Evolutionary conservation across 1,284 basidiomycete genomes (phyloP), one percentile per base, ranked within the genome.

Genomic region (Sphaerobolus stellatus): DNA sequence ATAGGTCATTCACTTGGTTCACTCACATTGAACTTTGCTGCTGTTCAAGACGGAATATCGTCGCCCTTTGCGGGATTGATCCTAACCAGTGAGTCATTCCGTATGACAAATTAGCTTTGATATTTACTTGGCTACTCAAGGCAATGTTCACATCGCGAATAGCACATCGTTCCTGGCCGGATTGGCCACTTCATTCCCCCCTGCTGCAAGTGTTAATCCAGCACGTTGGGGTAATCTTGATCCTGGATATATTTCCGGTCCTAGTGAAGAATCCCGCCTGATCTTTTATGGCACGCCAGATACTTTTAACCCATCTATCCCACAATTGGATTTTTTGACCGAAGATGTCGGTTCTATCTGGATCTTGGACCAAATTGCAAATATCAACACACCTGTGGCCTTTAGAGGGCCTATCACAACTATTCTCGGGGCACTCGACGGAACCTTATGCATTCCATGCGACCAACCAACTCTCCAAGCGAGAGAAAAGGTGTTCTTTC

Each of bases 1-100:
- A 13, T 47, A n/a, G 45, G 45, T 24, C 45, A 47, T 47, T 47
- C 45, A n/a, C 11, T 47, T 29, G 45, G 45, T 6, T 47, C 45
- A 5, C 9, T 9, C 7, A 47, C 28, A 13, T 13, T 47, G 7
- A 47, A 47, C 24, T 47, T 24, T 29, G 45, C 8, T 8, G 45
- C 22, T 29, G 27, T 47, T 7, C 5, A 24, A 25, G 45, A 47
- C n/a, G 45, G 45, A 8, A 25, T n/a, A 47, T 47, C 45, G 9
- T 47, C 45, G 20, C 45, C 45, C 5, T 47, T 24, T 18, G 45
- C 20, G 9, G 45, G 11, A 29, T 29, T 47, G 13, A 27, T 47
- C n/a, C 22, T 47, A 11, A 47, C 45, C 9, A 25, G 45, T 47
- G 7, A 5, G 45, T 9, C 28, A n/a, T n/a, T n/a, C n/a, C n/a